Conservation (phyloP, 169 alveolate species). For the Blepharisma undulans region DNA sequence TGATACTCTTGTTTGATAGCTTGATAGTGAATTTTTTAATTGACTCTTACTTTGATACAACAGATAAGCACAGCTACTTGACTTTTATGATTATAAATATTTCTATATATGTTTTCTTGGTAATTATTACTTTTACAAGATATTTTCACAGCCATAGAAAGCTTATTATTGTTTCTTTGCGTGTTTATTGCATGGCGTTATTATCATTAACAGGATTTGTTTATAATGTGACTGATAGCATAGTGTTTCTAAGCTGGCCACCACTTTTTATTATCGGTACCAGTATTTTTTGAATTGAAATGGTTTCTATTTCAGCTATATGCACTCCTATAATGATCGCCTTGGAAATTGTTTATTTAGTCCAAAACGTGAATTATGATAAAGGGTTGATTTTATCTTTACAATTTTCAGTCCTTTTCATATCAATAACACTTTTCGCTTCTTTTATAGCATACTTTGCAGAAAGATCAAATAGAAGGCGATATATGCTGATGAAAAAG, state of each 20-base stretch:
- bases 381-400: neutral
- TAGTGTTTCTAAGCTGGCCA: neutral
- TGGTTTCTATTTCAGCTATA: neutral
- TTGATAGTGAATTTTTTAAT: neutral
- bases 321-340: neutral
- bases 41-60: neutral
- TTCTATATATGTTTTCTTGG: neutral
- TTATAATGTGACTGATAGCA: neutral
- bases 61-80: neutral
- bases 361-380: neutral
- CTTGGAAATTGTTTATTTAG: neutral
- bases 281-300: neutral
- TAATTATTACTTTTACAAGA: neutral
- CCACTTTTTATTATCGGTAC: neutral
- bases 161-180: neutral
- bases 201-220: neutral
- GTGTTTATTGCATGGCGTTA: neutral
- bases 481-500: neutral
- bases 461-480: neutral
- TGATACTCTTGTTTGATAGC: neutral
- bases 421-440: neutral
- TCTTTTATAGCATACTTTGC: neutral
- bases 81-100: neutral
- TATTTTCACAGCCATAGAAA: neutral
- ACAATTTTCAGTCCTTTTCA: neutral